Conservation (phyloP, 306 rosid species). For the Cicer judaicum region DNA sequence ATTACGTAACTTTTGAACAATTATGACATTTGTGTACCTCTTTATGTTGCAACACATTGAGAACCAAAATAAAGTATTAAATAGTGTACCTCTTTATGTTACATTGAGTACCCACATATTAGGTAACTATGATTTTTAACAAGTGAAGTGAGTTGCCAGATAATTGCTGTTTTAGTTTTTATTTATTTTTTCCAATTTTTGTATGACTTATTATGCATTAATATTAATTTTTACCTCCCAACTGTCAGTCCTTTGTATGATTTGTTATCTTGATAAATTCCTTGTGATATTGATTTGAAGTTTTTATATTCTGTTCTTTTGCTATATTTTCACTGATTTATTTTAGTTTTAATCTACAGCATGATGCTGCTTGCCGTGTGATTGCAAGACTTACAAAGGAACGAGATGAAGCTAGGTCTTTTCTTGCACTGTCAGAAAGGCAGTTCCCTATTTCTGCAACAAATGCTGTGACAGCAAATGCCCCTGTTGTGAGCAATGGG, state of each 20-base stretch:
- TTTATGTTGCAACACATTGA: neutral
- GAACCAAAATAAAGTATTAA: neutral
- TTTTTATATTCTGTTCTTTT: neutral
- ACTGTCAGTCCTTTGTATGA: neutral
- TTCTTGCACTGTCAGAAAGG: constrained; percentile 89
- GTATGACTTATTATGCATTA: constrained; percentile 20
- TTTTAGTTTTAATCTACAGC: constrained; percentile 58
- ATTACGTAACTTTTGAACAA: neutral
- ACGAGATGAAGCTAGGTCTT: constrained; percentile 85
- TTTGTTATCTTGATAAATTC: neutral
- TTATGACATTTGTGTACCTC: neutral
- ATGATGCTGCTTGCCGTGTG: constrained; percentile 99
- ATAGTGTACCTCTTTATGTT: neutral
- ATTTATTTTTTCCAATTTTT: neutral
- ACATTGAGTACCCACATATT: neutral
- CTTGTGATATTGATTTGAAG: constrained; percentile 12
- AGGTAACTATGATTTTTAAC: neutral
- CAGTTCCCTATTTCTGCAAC: constrained; percentile 62
- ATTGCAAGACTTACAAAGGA: constrained; percentile 91
- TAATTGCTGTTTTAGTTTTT: neutral
- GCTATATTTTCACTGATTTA: constrained; percentile 11
- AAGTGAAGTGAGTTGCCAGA: neutral
- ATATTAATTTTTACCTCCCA: neutral
- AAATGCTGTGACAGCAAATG: constrained; percentile 54
- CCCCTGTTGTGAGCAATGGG: constrained; percentile 74